A percentile compares a stretch with the other conserved stretches of the same genome.
Conservation (phyloP, 139 green algal species). For the Pleodorina starrii region DNA sequence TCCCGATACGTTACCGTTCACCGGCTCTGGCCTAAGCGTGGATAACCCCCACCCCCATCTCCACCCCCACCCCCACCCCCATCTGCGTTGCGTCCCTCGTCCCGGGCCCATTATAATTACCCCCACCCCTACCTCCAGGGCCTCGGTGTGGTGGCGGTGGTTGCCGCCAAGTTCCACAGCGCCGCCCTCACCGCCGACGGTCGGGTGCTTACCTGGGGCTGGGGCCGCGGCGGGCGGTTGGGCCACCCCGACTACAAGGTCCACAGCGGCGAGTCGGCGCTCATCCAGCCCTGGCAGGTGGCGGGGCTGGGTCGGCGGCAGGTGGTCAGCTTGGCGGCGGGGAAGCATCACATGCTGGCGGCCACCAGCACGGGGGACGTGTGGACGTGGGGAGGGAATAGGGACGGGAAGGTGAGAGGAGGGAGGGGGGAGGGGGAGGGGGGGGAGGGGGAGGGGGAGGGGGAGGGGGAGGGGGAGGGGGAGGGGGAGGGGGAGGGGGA, state of each 20-base stretch:
- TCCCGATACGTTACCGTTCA: too few relatives aligned
- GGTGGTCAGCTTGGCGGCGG: conserved; percentile 75
- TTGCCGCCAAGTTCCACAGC: conserved; percentile 92
- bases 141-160: conserved; percentile 53
- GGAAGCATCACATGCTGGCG: conserved; percentile 92
- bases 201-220: conserved; percentile 89
- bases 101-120: too few relatives aligned
- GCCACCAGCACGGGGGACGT: conserved; percentile 84
- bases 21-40: too few relatives aligned
- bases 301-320: conserved; percentile 54
- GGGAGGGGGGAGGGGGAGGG: background rate
- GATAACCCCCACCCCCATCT: too few relatives aligned
- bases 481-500: too few relatives aligned
- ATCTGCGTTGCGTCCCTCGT: too few relatives aligned
- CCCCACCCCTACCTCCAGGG: conserved; percentile 8
- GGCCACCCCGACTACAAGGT: conserved; percentile 89
- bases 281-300: conserved; percentile 74
- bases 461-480: too few relatives aligned
- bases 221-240: conserved; percentile 88
- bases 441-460: too few relatives aligned
- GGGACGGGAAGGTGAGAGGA: conserved; percentile 64
- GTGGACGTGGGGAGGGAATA: conserved; percentile 84
- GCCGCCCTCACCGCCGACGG: conserved; percentile 81
- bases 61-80: too few relatives aligned
- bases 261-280: conserved; percentile 82